Conservation (phyloP, 2,329 filamentous ascomycete species). For the Trichophyton rubrum region DNA sequence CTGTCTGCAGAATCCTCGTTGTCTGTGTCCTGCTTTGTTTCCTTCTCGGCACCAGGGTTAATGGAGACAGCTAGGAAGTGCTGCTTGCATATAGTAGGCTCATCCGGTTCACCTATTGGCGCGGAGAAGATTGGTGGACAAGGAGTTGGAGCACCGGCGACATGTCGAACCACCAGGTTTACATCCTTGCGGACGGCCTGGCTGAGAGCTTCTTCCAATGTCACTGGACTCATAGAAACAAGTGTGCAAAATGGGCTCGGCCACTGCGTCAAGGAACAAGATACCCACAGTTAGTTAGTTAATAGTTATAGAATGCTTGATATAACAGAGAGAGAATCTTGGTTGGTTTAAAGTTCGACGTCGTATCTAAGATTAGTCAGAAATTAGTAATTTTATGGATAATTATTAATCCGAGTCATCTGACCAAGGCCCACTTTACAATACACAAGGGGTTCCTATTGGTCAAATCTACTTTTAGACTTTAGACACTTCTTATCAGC, state of each 20-base stretch:
- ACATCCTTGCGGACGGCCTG: conserved; percentile 41
- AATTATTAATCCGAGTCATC: background rate
- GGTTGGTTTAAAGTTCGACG: background rate
- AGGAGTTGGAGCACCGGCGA: conserved; percentile 69
- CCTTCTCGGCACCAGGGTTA: conserved; percentile 11
- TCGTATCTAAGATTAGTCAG: background rate
- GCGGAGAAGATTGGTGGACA: conserved; percentile 68
- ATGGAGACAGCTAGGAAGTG: conserved; percentile 60
- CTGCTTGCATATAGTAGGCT: conserved; percentile 73
- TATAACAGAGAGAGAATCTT: background rate
- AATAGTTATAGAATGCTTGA: background rate
- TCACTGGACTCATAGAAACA: background rate
- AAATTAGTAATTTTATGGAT: background rate
- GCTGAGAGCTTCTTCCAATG: conserved; percentile 36
- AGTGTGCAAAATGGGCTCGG: background rate
- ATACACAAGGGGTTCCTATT: too few relatives aligned
- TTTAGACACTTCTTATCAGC: too few relatives aligned
- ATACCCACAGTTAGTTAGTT: background rate
- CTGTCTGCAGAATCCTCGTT: conserved; percentile 20
- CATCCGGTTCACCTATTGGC: conserved; percentile 56
- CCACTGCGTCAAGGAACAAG: background rate
- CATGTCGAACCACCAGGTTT: conserved; percentile 63
- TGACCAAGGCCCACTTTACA: too few relatives aligned
- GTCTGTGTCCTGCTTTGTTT: conserved; percentile 7
- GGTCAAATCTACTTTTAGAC: too few relatives aligned